phyloP scores from a whole-genome alignment of 2,329 filamentous ascomycete genomes.

The Volutella citrinella region DNA sequence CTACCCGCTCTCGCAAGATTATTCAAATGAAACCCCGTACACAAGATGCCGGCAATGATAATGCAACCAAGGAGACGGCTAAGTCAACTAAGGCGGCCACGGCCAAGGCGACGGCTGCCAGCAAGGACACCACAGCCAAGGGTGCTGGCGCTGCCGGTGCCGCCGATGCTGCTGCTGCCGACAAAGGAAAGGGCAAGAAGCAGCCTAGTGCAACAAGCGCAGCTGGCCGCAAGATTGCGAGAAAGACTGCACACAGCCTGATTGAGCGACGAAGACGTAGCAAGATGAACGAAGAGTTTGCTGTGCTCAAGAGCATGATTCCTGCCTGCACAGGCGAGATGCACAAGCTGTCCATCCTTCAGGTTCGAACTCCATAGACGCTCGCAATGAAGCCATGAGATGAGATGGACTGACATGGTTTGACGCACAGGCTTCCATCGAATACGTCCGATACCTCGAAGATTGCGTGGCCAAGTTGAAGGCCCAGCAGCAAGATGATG shows the following conservation, averaged over 20 bases:
- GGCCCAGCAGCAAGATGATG: slow-evolving; percentile 43
- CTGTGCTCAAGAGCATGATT: slow-evolving; percentile 89
- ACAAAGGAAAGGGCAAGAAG: slow-evolving; percentile 68
- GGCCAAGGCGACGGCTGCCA: slow-evolving; percentile 12
- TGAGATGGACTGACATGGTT: slow-evolving; percentile 8
- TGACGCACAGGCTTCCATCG: slow-evolving; percentile 76
- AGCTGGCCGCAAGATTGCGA: slow-evolving; percentile 88
- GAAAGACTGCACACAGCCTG: slow-evolving; percentile 93
- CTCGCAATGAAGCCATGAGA: neutral
- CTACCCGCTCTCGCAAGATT: slow-evolving; percentile 89
- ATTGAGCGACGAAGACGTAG: slow-evolving; percentile 87
- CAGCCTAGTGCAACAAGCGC: slow-evolving; percentile 72
- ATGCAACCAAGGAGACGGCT: slow-evolving; percentile 21
- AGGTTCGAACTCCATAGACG: slow-evolving; percentile 54
- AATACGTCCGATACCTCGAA: slow-evolving; percentile 92
- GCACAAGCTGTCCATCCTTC: slow-evolving; percentile 94
- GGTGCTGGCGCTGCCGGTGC: slow-evolving; percentile 15
- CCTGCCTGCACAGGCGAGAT: slow-evolving; percentile 95
- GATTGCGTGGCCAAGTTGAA: slow-evolving; percentile 82
- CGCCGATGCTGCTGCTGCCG: slow-evolving; percentile 19
- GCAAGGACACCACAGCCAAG: slow-evolving; percentile 17
- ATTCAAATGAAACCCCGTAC: slow-evolving; percentile 88
- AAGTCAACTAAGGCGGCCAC: slow-evolving; percentile 21
- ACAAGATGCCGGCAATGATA: slow-evolving; percentile 35
- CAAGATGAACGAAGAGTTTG: slow-evolving; percentile 99